Base-by-base conservation (phyloP, 805 yeast species). In the Yarrowia phangngaensis region DNA sequence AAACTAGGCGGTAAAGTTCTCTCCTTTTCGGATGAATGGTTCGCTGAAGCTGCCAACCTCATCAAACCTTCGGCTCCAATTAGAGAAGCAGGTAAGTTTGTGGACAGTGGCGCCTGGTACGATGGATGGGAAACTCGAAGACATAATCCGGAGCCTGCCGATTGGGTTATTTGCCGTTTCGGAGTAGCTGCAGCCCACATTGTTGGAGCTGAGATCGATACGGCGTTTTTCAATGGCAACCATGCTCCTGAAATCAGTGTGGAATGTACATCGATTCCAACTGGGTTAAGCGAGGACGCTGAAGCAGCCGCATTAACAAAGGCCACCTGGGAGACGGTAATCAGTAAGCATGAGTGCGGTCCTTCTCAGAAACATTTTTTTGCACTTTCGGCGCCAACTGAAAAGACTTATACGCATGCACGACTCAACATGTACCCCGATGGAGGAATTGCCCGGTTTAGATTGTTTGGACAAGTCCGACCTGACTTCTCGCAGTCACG, bases 61-160 rank as follows among this genome's bases (percentile, higher is more conserved):
- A 80, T 88, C 63, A 80, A 84, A 61, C 89, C 95, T 28, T 74
- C 73, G 35, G 74, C 81, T 3, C 95, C 97, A 2, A 75, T 86
- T 51, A 72, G 94, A 60, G 95, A 87, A 58, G 82, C 84, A 8
- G 82, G 88, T 20, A 73, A 76, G 58, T 89, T 87, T 64, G 78
- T 81, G 2, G 83, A 76, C 52, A 76, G 89, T 3, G 97, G 97
- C 45, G 95, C 95, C 4, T 90, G 97, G 96, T 90, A 86, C 63
- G 98, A 90, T 58, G 98, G 98, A 16, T 90, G 97, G 97, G 97
- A 90, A 66, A 90, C 97, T 9, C 75, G 97, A 63, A 76, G 98
- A 67, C 98, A 90, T 71, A 90, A 90, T 65, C 68, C 78, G 1
- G 84, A 72, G 50, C 86, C 78, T 50, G 83, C 84, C 31, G 98